phyloP scores from a whole-genome alignment of 352 stramenopile genomes.

The Pythium aquatile region DNA sequence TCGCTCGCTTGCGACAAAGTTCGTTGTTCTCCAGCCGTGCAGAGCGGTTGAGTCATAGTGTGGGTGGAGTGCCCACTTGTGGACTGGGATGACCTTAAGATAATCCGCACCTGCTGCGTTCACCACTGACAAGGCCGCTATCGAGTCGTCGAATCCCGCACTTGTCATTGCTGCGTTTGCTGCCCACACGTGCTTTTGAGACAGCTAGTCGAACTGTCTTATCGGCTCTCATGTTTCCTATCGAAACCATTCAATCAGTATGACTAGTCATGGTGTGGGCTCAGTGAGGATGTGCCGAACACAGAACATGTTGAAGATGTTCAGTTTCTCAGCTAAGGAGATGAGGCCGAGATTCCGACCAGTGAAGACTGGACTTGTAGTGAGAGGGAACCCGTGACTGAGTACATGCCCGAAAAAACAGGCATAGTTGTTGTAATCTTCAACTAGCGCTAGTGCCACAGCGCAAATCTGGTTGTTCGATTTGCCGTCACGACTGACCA shows the following conservation, averaged over 20 bases:
- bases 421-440: no score
- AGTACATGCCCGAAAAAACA: no score
- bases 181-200: no score
- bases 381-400: not conserved
- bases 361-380: constrained; percentile 17
- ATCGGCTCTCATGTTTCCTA: constrained; percentile 24
- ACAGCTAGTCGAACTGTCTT: no score
- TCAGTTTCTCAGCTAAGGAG: not conserved
- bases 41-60: constrained; percentile 12
- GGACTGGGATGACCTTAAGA: no score
- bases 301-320: constrained; percentile 24
- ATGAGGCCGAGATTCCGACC: constrained; percentile 23
- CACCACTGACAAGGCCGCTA: no score
- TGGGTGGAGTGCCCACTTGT: constrained; percentile 10
- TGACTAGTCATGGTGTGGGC: no score
- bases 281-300: constrained; percentile 20
- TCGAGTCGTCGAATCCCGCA: not conserved
- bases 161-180: constrained; percentile 8
- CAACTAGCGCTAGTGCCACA: no score
- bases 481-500: no score
- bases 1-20: constrained; percentile 25
- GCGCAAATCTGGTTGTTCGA: no score
- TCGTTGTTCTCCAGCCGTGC: constrained; percentile 17
- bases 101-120: no score
- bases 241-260: no score